Evolutionary conservation across 768 basidiomycete genomes (phyloP).

Genomic region (Leucocoprinus birnbaumii): DNA sequence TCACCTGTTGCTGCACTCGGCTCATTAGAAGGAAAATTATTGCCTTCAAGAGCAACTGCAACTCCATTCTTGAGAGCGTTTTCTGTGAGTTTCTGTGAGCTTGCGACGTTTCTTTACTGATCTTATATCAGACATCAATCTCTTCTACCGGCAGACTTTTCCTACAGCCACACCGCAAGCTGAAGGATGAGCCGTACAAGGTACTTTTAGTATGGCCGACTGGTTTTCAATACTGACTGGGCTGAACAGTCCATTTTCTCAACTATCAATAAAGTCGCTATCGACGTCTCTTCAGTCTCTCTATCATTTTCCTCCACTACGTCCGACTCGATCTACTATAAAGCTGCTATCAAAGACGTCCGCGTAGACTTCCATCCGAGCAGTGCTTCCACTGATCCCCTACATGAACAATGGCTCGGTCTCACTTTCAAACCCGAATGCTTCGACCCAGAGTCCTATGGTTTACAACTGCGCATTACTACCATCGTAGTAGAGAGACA

Average conservation of each 20-base stretch:
- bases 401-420: slow-evolving; percentile 57
- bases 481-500: slow-evolving; percentile 44
- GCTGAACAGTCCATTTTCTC: slow-evolving; percentile 40
- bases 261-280: slow-evolving; percentile 37
- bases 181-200: slow-evolving; percentile 35
- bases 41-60: slow-evolving; percentile 26
- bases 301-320: slow-evolving; percentile 33
- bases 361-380: slow-evolving; percentile 43
- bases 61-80: slow-evolving; percentile 41
- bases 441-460: slow-evolving; percentile 48
- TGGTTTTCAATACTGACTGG: neutral
- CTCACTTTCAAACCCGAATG: slow-evolving; percentile 25
- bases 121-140: slow-evolving; percentile 39
- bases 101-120: slow-evolving; percentile 5
- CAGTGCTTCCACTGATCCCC: slow-evolving; percentile 35
- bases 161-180: slow-evolving; percentile 32
- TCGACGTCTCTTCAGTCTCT: slow-evolving; percentile 47
- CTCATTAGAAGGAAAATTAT: slow-evolving; percentile 3
- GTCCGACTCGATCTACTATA: slow-evolving; percentile 35
- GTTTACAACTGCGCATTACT: slow-evolving; percentile 39
- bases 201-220: slow-evolving; percentile 24
- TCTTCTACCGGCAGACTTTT: slow-evolving; percentile 37
- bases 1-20: slow-evolving; percentile 12
- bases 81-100: slow-evolving; percentile 31
- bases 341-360: slow-evolving; percentile 38